phyloP scores from a whole-genome alignment of 225 moss, liverwort and hornwort species.

The Physcomitrellopsis africana region DNA sequence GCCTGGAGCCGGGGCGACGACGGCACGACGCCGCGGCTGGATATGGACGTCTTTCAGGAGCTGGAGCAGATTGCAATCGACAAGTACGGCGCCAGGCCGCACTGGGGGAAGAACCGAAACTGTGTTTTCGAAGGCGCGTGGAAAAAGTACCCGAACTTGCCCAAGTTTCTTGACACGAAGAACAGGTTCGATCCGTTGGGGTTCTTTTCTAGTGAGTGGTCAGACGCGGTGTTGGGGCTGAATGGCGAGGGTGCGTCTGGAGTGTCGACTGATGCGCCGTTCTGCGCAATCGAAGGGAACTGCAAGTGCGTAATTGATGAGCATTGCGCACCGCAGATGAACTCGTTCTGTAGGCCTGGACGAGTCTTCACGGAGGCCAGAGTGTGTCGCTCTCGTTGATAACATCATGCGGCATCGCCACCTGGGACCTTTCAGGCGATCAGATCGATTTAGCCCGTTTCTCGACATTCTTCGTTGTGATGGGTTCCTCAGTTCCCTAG shows the following conservation, averaged over 20 bases:
- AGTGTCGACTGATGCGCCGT: background rate
- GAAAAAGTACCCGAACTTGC: slow-evolving; percentile 24
- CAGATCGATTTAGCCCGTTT: no score
- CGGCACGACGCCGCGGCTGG: background rate
- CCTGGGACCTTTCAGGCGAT: no score
- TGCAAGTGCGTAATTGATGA: slow-evolving; percentile 44
- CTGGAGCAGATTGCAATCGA: slow-evolving; percentile 44
- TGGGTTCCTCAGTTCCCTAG: no score
- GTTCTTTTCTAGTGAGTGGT: slow-evolving; percentile 52
- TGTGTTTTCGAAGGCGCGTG: slow-evolving; percentile 19
- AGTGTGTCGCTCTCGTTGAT: slow-evolving; percentile 39
- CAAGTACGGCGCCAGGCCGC: slow-evolving; percentile 42
- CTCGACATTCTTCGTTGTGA: no score
- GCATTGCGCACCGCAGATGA: slow-evolving; percentile 38
- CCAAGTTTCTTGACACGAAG: slow-evolving; percentile 38
- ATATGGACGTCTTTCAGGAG: slow-evolving; percentile 55
- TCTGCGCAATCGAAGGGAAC: slow-evolving; percentile 49
- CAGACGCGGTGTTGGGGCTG: slow-evolving; percentile 46
- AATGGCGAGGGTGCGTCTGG: background rate
- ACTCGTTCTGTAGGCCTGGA: slow-evolving; percentile 35
- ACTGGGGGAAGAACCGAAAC: slow-evolving; percentile 55
- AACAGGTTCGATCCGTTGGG: slow-evolving; percentile 43
- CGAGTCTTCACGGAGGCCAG: slow-evolving; percentile 34
- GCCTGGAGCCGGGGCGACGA: slow-evolving; percentile 25
- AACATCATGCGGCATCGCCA: no score